phyloP scores from a whole-genome alignment of 1,284 basidiomycete species.

The Cryptococcus sp. region DNA sequence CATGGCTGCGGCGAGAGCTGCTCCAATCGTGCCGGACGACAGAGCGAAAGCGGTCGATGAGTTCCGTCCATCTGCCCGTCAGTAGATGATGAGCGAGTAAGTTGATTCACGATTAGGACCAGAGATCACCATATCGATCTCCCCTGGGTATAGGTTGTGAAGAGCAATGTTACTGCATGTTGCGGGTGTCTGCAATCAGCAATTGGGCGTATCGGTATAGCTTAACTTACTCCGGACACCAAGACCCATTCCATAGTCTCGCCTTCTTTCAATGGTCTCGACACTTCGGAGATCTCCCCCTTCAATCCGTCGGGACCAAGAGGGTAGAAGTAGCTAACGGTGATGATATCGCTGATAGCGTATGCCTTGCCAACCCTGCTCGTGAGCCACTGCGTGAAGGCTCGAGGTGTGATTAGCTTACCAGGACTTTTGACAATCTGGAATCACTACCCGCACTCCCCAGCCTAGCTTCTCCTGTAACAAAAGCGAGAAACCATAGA shows the following conservation, averaged over 20 bases:
- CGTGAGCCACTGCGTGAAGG: constrained; percentile 2
- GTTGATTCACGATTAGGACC: constrained; percentile 49
- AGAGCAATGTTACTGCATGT: constrained; percentile 84
- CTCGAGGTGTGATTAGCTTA: constrained; percentile 15
- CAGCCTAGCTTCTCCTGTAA: constrained; percentile 66
- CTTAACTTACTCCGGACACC: constrained; percentile 65
- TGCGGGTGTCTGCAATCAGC: constrained; percentile 65
- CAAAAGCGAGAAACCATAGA: constrained; percentile 69
- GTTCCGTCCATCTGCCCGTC: constrained; percentile 70
- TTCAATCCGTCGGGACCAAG: constrained; percentile 58
- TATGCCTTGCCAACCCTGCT: constrained; percentile 67
- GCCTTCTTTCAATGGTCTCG: constrained; percentile 65
- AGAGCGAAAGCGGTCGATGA: constrained; percentile 76
- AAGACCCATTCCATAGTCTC: constrained; percentile 85
- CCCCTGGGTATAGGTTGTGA: constrained; percentile 75
- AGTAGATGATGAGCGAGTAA: constrained; percentile 43
- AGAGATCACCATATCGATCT: constrained; percentile 70
- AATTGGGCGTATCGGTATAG: constrained; percentile 1
- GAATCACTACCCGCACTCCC: constrained; percentile 84
- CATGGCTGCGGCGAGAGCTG: constrained; percentile 79
- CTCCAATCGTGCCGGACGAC: constrained; percentile 86
- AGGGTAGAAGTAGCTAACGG: constrained; percentile 78
- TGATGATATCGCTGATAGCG: constrained; percentile 72
- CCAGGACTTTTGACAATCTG: constrained; percentile 86
- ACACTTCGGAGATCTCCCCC: constrained; percentile 61